Base-by-base conservation (phyloP, 1,284 basidiomycete species). In the Rhizoctonia solani region DNA sequence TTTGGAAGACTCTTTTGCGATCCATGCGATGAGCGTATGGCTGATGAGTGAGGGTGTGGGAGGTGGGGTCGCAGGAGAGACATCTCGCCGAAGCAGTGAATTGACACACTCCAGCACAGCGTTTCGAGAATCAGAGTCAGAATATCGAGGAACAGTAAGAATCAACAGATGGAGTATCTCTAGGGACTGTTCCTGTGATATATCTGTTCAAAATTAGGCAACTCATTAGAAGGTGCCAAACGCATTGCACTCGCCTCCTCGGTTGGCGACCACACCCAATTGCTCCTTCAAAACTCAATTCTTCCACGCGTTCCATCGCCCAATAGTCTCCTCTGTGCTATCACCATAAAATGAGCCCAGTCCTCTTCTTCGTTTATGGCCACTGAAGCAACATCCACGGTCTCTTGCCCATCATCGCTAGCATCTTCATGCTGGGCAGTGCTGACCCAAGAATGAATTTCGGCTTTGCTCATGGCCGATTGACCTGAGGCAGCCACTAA, bases 111-210 rank as follows among this genome's bases (percentile, higher is more conserved):
- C 77, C 70, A 92, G 86, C 0, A 91, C 87, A 2, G 87, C 87
- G 54, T 85, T 81, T 67, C 88, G 81, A 1, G 92, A 94, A 58
- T 80, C 75, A 1, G 82, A 77, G 74, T 95, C 92, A 50, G 85
- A 78, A 79, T 93, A 93, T 72, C 87, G 85, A 13, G 89, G 83
- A 74, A 91, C 89, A 0, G 89, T 93, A 49, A 86, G 78, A 1
- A 87, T 87, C 52, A 94, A 77, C 1, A 93, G 78, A 69, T 82
- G 81, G 76, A 93, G 88, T 30, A 95, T 75, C 73, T 93, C 90
- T 75, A 87, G 74, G 19, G 81, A 81, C 74, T 92, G 87, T 0
- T 83, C 79, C 39, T 88, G 77, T 53, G 79, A 81, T 54, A 93
- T 79, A 73, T 88, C 89, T 92, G 66, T 16, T 19, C 50, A 27